Evolutionary conservation across 352 stramenopile genomes (phyloP), one percentile per base, ranked within the genome.

Genomic region (Saprolegnia parasitica): DNA sequence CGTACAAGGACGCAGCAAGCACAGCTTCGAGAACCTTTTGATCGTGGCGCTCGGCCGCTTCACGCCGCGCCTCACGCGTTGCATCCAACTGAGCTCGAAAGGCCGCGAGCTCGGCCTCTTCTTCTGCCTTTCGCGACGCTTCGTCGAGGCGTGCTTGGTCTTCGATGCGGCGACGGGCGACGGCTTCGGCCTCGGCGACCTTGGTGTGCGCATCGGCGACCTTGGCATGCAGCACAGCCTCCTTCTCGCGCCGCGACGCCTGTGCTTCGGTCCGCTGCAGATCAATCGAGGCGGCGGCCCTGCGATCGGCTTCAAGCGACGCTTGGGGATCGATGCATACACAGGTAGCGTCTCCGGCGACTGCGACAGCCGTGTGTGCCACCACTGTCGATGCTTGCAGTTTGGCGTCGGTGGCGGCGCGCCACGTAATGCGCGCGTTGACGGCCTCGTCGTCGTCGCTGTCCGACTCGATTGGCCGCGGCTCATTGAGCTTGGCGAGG

Each of bases 1-100:
- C 86, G n/a, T 80, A 76, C 50, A 94, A 72, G n/a, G 86, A 94
- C 26, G 84, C 84, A 65, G 87, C 86, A 54, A 81, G 89, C 35
- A 94, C 86, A 0, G 86, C 86, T 24, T 91, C 84, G 20, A 94
- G 74, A 16, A 94, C 76, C 68, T 92, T 91, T 67, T 83, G 78
- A 21, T 94, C 83, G 5, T 70, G 63, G 20, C 6, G 18, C 18
- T 61, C n/a, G 21, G 23, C 46, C 18, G 63, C 63, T 16, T 63
- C 50, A 18, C 63, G 81, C 79, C 46, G 87, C 73, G 37, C 81
- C 72, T 64, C 89, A 74, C 4, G 83, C 78, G 35, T 81, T 74
- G 63, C 84, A 73, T 5, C 84, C 73, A 5, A 73, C 74, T n/a
- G 75, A 76, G 21, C 83, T 77, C n/a, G 63, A 18, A 70, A 70